A percentile compares a stretch with the other conserved stretches of the same genome.
phyloP scores from a whole-genome alignment of 352 stramenopile species.

The Lagenidium giganteum region DNA sequence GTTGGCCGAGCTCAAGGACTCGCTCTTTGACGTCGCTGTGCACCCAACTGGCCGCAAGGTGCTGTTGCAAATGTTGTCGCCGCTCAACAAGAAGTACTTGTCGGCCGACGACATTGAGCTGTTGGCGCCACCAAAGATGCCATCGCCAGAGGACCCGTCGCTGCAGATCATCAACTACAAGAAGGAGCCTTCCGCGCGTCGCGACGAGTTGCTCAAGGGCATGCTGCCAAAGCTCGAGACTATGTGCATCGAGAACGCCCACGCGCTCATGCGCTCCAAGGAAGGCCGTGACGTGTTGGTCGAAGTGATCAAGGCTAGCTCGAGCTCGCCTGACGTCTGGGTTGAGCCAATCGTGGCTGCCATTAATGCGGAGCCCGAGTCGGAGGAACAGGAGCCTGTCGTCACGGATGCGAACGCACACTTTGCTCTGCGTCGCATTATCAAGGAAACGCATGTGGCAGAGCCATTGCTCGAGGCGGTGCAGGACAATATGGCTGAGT shows the following conservation, averaged over 20 bases:
- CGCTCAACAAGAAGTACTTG: conserved; percentile 71
- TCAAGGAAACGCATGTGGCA: conserved; percentile 52
- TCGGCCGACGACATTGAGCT: conserved; percentile 58
- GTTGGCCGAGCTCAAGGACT: conserved; percentile 56
- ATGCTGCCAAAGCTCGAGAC: conserved; percentile 65
- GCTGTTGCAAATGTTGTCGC: conserved; percentile 62
- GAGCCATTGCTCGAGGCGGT: conserved; percentile 36
- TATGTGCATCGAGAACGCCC: conserved; percentile 46
- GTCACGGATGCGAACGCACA: conserved; percentile 55
- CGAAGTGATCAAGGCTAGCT: conserved; percentile 53
- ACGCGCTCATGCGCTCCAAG: conserved; percentile 57
- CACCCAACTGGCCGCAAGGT: conserved; percentile 64
- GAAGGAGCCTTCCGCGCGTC: conserved; percentile 61
- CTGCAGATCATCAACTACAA: conserved; percentile 71
- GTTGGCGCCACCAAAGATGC: conserved; percentile 59
- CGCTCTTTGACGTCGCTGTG: conserved; percentile 48
- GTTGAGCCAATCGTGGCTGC: conserved; percentile 28
- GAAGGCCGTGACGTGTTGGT: conserved; percentile 61
- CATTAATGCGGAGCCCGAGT: conserved; percentile 27
- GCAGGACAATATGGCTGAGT: conserved; percentile 30
- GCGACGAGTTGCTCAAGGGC: conserved; percentile 57
- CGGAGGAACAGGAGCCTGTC: conserved; percentile 38
- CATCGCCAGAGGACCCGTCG: conserved; percentile 38
- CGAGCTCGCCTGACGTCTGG: conserved; percentile 32
- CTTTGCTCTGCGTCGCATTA: conserved; percentile 51